Conservation (phyloP, 768 basidiomycete genomes). For the Suillus occidentalis region DNA sequence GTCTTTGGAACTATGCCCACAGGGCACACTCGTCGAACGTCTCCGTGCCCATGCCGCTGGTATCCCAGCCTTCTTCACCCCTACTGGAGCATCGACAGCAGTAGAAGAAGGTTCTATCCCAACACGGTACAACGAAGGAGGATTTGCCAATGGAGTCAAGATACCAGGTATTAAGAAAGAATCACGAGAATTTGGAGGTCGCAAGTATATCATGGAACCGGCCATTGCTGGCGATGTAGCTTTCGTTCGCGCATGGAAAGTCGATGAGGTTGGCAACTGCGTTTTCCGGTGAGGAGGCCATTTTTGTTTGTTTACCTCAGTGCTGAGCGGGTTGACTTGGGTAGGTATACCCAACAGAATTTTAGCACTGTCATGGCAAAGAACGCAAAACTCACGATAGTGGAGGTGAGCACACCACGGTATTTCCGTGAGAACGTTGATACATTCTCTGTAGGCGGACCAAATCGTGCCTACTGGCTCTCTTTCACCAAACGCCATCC, state of each 20-base stretch:
- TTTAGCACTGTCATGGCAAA: constrained; percentile 89
- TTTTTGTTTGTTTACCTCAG: not conserved
- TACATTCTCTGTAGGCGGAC: constrained; percentile 61
- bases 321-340: not conserved
- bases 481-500: constrained; percentile 79
- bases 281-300: constrained; percentile 68
- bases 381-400: constrained; percentile 85
- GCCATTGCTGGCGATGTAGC: constrained; percentile 81
- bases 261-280: constrained; percentile 86
- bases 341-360: constrained; percentile 84
- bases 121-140: constrained; percentile 74
- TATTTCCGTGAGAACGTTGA: constrained; percentile 12
- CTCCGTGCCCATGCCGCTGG: constrained; percentile 88
- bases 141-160: constrained; percentile 65
- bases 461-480: constrained; percentile 83
- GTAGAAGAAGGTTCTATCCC: constrained; percentile 81
- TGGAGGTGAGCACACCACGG: constrained; percentile 55
- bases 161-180: constrained; percentile 79
- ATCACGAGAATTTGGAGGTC: constrained; percentile 70
- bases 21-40: constrained; percentile 88
- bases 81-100: constrained; percentile 89
- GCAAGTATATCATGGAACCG: constrained; percentile 78
- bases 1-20: constrained; percentile 85
- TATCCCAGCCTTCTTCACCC: constrained; percentile 92
- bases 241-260: constrained; percentile 89